phyloP scores from a whole-genome alignment of 2,329 filamentous ascomycete genomes.

The Lecanosticta acicola region DNA sequence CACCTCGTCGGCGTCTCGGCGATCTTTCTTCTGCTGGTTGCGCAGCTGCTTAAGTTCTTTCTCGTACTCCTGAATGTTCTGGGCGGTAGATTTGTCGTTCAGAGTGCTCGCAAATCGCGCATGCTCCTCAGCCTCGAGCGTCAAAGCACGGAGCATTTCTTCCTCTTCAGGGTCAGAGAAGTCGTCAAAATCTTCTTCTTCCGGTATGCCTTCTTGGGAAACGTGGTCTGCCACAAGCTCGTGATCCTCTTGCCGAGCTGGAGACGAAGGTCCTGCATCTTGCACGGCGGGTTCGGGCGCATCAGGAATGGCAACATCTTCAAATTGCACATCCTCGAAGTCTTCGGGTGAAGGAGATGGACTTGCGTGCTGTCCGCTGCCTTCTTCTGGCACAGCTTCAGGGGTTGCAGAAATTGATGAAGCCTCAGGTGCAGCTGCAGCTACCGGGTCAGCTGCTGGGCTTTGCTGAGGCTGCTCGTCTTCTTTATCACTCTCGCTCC shows the following conservation, averaged over 20 bases:
- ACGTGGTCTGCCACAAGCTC: constrained; percentile 25
- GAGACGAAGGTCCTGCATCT: constrained; percentile 4
- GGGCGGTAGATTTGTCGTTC: constrained; percentile 64
- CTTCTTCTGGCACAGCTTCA: not conserved
- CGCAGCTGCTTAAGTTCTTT: constrained; percentile 79
- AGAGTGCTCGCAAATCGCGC: constrained; percentile 84
- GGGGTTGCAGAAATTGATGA: not conserved
- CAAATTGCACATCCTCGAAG: constrained; percentile 32
- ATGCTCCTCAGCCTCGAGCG: constrained; percentile 87
- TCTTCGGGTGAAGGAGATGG: constrained; percentile 31
- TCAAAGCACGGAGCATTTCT: constrained; percentile 78
- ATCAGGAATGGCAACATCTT: constrained; percentile 43
- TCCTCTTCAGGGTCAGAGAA: constrained; percentile 85
- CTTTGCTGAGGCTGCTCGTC: not conserved
- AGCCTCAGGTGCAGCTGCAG: not conserved
- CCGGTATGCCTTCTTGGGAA: constrained; percentile 24
- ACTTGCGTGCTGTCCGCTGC: not conserved
- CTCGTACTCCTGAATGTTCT: constrained; percentile 77
- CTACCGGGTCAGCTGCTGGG: not conserved
- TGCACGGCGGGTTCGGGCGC: constrained; percentile 17
- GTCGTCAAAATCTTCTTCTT: constrained; percentile 39
- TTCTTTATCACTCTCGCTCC: constrained; percentile 49
- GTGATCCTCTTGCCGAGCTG: constrained; percentile 13
- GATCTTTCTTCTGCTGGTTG: constrained; percentile 92
- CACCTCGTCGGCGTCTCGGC: constrained; percentile 92